A percentile compares a stretch with the other conserved stretches of the same genome.
Conservation (phyloP, 192 early-diverging fungal genomes). For the Backusella westeae region DNA sequence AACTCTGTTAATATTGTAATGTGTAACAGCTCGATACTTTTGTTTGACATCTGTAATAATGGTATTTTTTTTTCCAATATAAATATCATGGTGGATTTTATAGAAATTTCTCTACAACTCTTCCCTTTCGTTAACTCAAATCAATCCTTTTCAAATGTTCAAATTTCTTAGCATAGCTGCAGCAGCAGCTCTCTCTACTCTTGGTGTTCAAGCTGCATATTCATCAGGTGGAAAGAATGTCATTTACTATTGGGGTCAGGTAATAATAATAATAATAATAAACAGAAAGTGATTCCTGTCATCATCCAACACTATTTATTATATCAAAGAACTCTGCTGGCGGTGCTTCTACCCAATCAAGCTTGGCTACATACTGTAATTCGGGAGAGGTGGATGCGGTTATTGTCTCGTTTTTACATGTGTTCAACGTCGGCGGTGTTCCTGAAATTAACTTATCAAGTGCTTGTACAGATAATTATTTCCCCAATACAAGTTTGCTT, state of each 20-base stretch:
- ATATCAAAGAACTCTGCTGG: slow-evolving; percentile 25
- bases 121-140: neutral
- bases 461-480: slow-evolving; percentile 54
- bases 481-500: slow-evolving; percentile 57
- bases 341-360: slow-evolving; percentile 8
- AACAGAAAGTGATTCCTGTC: neutral
- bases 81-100: neutral
- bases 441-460: slow-evolving; percentile 69
- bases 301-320: slow-evolving; percentile 1
- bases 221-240: neutral
- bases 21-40: neutral
- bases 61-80: neutral
- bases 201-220: slow-evolving; percentile 13
- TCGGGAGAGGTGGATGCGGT: slow-evolving; percentile 46
- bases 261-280: neutral
- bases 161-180: neutral
- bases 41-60: neutral
- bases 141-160: neutral
- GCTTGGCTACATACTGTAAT: slow-evolving; percentile 59
- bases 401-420: slow-evolving; percentile 58
- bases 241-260: slow-evolving; percentile 18
- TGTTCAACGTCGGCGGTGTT: slow-evolving; percentile 58
- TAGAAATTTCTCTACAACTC: neutral
- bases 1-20: neutral
- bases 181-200: neutral